Base-by-base conservation (phyloP, 805 yeast species). In the Isabelozyma rhagii region DNA sequence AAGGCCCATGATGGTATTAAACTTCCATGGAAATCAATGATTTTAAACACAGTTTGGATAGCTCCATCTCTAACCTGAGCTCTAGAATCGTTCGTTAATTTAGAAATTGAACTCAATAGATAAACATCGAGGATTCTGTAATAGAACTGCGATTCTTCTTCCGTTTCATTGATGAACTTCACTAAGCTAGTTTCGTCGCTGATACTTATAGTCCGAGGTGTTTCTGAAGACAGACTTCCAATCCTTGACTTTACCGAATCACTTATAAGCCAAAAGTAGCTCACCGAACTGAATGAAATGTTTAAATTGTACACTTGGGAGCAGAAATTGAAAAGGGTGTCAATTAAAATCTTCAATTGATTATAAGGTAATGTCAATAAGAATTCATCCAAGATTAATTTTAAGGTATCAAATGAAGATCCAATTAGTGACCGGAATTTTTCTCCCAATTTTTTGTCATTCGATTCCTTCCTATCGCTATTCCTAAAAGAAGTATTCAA, bases 251-350 rank as follows among this genome's bases (percentile, higher is more conserved):
- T 68, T 36, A 74, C 67, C 50, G 84, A 83, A 59, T 94, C 98
- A 57, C 97, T 88, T 3, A 94, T 82, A 13, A 87, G 66, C 98
- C 98, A 93, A 60, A 91, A 92, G 56, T 91, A 87, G 56, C 97
- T 89, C 8, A 91, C 87, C 0, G 97, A 85, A 45, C 96, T 89
- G 62, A 93, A 91, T 0, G 97, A 89, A 17, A 90, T 88, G 63
- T 93, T 93, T 55, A 93, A 66, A 55, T 93, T 97, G 53, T 72
- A 74, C 1, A 66, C 69, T 59, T 94, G 98, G 1, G 77, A 68
- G 34, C 89, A 84, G 66, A 89, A 93, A 53, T 82, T 79, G 57
- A 77, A 80, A 38, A 93, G 71, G 1, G 92, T 82, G 54, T 89
- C 90, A 50, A 91, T 82, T 40, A 92, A 77, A 2, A 77, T 73